These are phyloP conservation scores for Alternaria novae-zelandiae DNA, from an alignment of 2,329 filamentous ascomycete species.

Conservation along the genomic window DNA sequence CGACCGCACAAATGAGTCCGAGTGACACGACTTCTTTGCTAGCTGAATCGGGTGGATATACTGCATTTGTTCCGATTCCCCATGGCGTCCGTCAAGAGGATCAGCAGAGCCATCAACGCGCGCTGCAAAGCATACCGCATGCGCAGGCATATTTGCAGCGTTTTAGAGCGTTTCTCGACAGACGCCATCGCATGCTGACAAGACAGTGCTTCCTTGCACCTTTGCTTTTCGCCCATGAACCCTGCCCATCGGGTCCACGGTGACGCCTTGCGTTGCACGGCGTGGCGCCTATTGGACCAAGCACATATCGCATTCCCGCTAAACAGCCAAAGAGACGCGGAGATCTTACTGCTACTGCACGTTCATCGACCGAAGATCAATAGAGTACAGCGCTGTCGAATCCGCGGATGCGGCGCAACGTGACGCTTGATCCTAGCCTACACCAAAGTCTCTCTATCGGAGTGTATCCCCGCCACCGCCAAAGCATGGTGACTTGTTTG, in stretches of 20 bases:
- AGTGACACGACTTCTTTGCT: constrained; percentile 37
- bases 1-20: constrained; percentile 35
- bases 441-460: constrained; percentile 24
- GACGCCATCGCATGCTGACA: constrained; percentile 39
- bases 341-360: constrained; percentile 31
- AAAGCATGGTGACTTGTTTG: constrained; percentile 19
- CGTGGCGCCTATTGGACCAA: constrained; percentile 31
- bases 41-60: constrained; percentile 37
- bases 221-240: constrained; percentile 35
- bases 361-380: constrained; percentile 29
- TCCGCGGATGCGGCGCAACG: constrained; percentile 40
- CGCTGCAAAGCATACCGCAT: constrained; percentile 35
- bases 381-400: constrained; percentile 33
- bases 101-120: constrained; percentile 19
- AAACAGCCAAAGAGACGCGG: constrained; percentile 29
- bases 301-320: constrained; percentile 21
- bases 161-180: constrained; percentile 40
- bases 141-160: constrained; percentile 27
- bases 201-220: constrained; percentile 41
- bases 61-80: constrained; percentile 35
- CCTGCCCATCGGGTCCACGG: constrained; percentile 26
- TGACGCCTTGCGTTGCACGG: constrained; percentile 27
- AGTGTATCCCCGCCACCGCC: constrained; percentile 27
- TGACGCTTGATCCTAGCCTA: constrained; percentile 35
- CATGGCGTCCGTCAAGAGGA: constrained; percentile 24